A percentile compares a stretch with the other conserved stretches of the same genome.
These are phyloP conservation scores for Eimeria necatrix DNA, from an alignment of 169 alveolate species.

Conservation along the genomic window DNA sequence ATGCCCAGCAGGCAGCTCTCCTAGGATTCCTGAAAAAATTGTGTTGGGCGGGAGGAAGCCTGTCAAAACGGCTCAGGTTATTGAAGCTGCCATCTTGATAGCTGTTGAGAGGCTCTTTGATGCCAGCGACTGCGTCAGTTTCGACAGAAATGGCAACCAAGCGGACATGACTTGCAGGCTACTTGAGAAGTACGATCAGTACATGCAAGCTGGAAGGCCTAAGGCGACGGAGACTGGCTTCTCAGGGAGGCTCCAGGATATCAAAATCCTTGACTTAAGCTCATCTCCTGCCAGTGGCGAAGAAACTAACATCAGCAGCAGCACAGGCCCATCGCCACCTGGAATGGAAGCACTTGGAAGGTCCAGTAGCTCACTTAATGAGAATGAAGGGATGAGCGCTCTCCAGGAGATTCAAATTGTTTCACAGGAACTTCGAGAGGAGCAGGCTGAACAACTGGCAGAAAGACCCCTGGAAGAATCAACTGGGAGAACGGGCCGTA, in stretches of 20 bases:
- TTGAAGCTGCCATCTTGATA: conserved; percentile 17
- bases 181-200: neutral
- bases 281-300: neutral
- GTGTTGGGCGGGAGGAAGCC: neutral
- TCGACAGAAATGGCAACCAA: neutral
- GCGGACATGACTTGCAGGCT: conserved; percentile 31
- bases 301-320: neutral
- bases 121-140: conserved; percentile 44
- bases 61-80: neutral
- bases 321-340: no score
- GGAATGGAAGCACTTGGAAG: no score
- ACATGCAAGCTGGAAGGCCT: conserved; percentile 41
- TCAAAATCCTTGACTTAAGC: neutral
- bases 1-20: conserved; percentile 38
- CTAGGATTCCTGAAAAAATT: neutral
- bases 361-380: no score
- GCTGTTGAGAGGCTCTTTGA: conserved; percentile 16
- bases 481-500: conserved; percentile 23
- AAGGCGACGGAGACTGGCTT: neutral
- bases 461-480: neutral
- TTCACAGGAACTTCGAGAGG: neutral
- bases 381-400: no score
- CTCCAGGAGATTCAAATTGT: no score
- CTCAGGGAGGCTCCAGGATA: neutral
- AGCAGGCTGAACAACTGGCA: neutral